Evolutionary conservation across 306 rosid species (phyloP).

Genomic region (Canavalia gladiata): DNA sequence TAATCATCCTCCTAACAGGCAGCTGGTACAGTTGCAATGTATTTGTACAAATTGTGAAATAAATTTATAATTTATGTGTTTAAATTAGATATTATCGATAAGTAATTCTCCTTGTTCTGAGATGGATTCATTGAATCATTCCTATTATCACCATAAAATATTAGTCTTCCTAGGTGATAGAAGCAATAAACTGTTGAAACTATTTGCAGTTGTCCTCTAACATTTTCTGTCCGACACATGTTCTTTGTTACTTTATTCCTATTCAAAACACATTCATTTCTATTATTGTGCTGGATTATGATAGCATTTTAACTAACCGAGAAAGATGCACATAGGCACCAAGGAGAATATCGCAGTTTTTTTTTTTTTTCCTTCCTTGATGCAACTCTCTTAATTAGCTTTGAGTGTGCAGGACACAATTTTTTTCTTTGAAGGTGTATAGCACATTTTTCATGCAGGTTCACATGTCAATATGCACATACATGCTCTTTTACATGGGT

Average conservation of each 20-base stretch:
- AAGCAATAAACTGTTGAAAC: slow-evolving; percentile 14
- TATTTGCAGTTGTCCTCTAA: slow-evolving; percentile 17
- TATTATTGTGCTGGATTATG: slow-evolving; percentile 4
- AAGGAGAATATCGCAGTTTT: slow-evolving; percentile 10
- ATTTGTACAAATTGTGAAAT: slow-evolving; percentile 35
- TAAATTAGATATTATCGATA: slow-evolving; percentile 27
- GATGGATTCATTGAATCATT: slow-evolving; percentile 34
- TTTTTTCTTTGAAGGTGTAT: background rate
- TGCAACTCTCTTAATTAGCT: slow-evolving; percentile 26
- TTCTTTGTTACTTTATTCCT: slow-evolving; percentile 8
- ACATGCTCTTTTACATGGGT: slow-evolving; percentile 3
- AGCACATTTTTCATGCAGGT: slow-evolving; percentile 16
- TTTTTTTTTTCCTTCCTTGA: slow-evolving; percentile 26
- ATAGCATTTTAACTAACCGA: slow-evolving; percentile 25
- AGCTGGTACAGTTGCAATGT: slow-evolving; percentile 69
- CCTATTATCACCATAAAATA: background rate
- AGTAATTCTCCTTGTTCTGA: slow-evolving; percentile 7
- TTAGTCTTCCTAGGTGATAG: background rate
- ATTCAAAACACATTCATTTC: slow-evolving; percentile 8
- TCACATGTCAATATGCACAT: background rate
- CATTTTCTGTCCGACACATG: background rate
- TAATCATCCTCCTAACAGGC: slow-evolving; percentile 93
- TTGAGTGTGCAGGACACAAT: background rate
- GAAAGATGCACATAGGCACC: slow-evolving; percentile 5
- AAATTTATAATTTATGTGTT: slow-evolving; percentile 17